phyloP scores from a whole-genome alignment of 805 yeast genomes.

The Candida tibetensis region DNA sequence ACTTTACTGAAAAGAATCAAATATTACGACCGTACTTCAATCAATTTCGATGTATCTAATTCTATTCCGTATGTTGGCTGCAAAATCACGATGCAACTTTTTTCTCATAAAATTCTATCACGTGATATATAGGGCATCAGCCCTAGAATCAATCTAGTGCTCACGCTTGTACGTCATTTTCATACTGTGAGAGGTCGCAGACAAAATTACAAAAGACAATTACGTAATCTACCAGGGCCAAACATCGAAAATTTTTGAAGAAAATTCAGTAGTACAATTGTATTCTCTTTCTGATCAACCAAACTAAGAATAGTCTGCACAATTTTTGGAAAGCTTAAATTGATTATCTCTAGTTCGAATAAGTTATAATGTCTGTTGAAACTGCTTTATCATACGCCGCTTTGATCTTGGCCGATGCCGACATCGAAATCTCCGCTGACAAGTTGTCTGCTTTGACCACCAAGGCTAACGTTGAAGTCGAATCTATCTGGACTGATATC shows the following conservation, averaged over 20 bases:
- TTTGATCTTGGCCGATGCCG: conserved; percentile 49
- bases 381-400: conserved; percentile 51
- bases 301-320: conserved; percentile 50
- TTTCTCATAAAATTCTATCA: no score
- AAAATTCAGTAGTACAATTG: conserved; percentile 3
- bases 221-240: background rate
- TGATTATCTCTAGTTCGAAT: conserved; percentile 46
- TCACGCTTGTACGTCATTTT: no score
- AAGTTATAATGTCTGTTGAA: conserved; percentile 42
- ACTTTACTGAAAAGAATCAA: conserved; percentile 1
- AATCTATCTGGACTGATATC: conserved; percentile 47
- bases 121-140: no score
- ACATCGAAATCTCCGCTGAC: conserved; percentile 45
- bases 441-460: conserved; percentile 41
- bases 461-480: conserved; percentile 44
- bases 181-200: no score
- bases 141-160: no score
- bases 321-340: conserved; percentile 38
- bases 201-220: no score
- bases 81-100: no score
- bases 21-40: background rate
- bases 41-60: no score
- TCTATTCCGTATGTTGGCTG: no score
- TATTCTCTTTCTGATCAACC: conserved; percentile 2
- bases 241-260: conserved; percentile 3